A percentile compares a stretch with the other conserved stretches of the same genome.
phyloP scores from a whole-genome alignment of 2,329 filamentous ascomycete genomes.

The Rhytidhysteron rufulum region DNA sequence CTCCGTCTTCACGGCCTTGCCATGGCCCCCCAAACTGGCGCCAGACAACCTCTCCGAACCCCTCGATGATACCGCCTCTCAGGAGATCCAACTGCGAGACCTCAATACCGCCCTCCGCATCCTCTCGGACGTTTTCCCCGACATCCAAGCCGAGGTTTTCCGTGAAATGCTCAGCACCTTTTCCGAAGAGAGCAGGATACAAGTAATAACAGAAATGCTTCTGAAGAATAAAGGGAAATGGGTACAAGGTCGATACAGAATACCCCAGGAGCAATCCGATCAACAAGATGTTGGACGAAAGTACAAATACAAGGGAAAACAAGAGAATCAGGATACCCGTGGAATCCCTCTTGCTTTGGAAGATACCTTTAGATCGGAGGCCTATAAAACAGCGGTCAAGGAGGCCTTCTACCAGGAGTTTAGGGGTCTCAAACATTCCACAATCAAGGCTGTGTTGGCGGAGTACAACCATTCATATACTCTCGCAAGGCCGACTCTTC shows the following conservation, averaged over 20 bases:
- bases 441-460: constrained; percentile 73
- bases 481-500: constrained; percentile 65
- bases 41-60: constrained; percentile 2
- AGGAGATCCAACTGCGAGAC: constrained; percentile 61
- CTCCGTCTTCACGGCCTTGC: constrained; percentile 33
- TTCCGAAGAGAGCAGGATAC: constrained; percentile 70
- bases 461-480: constrained; percentile 79
- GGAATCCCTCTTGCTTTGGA: constrained; percentile 48
- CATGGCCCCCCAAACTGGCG: constrained; percentile 21
- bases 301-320: constrained; percentile 31
- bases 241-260: constrained; percentile 61
- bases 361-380: constrained; percentile 64
- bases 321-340: constrained; percentile 27
- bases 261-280: constrained; percentile 33
- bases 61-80: constrained; percentile 22
- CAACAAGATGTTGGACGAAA: constrained; percentile 26
- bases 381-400: constrained; percentile 67
- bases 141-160: constrained; percentile 78
- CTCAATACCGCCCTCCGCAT: constrained; percentile 67
- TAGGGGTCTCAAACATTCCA: constrained; percentile 66
- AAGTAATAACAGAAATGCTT: constrained; percentile 72
- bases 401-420: constrained; percentile 71
- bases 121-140: constrained; percentile 70
- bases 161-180: constrained; percentile 74
- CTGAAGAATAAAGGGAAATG: constrained; percentile 68